Base-by-base conservation (phyloP, 2,329 filamentous ascomycete genomes). In the Pyrenophora teres region DNA sequence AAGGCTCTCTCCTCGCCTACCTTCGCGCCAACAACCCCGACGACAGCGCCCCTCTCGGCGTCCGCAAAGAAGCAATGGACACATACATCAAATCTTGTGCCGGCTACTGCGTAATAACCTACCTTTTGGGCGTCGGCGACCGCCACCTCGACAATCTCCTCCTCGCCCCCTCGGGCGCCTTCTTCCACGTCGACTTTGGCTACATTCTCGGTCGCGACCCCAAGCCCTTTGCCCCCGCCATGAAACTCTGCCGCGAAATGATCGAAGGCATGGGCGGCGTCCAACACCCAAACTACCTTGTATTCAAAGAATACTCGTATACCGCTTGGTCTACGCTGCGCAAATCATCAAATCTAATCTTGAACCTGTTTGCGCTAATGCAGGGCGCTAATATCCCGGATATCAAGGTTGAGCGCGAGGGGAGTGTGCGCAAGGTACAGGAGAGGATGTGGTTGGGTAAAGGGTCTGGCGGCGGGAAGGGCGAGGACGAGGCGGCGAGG, bases 231-330 rank as follows among this genome's bases (percentile, higher is more conserved):
- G 93, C 94, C 0, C 94, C 94, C 0, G 86, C 93, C 45, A 96
- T 99, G 87, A 99, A 99, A 74, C 84, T 99, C 7, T 93, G 89
- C 69, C 93, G 92, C 64, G 93, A 99, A 70, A 99, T 99, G 94
- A 90, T 97, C 3, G 94, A 99, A 67, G 94, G 92, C 57, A 97
- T 99, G 91, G 95, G 95, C 35, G 94, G 94, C 10, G 82, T 87
- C 6, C 82, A 83, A 30, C 91, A 89, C 3, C 84, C 89, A 18
- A 87, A 95, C 56, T 99, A 96, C 73, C 81, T 87, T 37, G 84
- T 88, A 46, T 99, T 99, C 77, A 94, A 94, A 70, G 90, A 95
- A 65, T 96, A 97, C 74, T 96, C 92, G 72, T 97, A 96, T 75
- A 89, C 96, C 3, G 91, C 94, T 0, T 99, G 96, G 75, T 90